Conservation (phyloP, 306 rosid genomes). For the Trifolium fragiferum region DNA sequence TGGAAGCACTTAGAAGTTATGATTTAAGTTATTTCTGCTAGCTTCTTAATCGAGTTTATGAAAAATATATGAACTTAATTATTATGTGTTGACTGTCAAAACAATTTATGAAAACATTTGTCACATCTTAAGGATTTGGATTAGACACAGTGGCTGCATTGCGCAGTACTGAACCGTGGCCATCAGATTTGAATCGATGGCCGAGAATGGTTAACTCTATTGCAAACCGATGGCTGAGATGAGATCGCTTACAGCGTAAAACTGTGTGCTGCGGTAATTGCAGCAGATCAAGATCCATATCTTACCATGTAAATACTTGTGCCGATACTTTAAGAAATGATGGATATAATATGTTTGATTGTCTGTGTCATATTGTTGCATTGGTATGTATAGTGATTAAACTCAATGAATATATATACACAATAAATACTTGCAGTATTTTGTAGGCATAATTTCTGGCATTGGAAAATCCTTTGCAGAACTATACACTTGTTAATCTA, state of each 20-base stretch:
- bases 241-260: neutral
- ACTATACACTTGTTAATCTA: neutral
- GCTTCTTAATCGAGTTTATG: neutral
- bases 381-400: neutral
- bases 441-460: neutral
- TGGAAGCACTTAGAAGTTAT: conserved; percentile 4
- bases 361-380: neutral
- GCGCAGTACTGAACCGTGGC: neutral
- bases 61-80: neutral
- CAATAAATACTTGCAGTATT: neutral
- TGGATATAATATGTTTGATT: neutral
- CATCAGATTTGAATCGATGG: neutral
- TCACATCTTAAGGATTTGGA: neutral
- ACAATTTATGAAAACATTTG: neutral
- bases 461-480: conserved; percentile 3
- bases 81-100: neutral
- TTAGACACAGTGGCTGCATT: neutral
- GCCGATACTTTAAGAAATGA: neutral
- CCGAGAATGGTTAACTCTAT: neutral
- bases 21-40: neutral
- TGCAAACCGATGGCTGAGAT: neutral
- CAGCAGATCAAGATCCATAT: neutral
- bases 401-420: neutral
- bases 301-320: neutral
- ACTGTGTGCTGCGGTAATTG: neutral